Percentiles rank a stretch among this genome's conserved stretches.
Evolutionary conservation across 257 asterid genomes (phyloP).

Genomic region (Gentiana macrophylla): DNA sequence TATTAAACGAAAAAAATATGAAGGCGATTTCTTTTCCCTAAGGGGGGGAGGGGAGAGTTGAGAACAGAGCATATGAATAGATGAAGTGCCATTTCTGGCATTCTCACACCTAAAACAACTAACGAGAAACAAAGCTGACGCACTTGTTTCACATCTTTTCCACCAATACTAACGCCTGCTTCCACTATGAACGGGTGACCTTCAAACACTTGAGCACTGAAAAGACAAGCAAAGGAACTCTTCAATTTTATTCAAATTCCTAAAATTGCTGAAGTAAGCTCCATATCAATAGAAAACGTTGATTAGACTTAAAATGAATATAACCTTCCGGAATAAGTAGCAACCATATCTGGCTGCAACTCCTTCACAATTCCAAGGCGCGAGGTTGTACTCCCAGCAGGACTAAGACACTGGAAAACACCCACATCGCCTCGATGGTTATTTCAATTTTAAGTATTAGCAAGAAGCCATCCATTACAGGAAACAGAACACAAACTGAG

Average conservation of each 20-base stretch:
- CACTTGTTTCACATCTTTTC: constrained; percentile 87
- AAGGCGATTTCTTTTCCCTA: too few relatives aligned
- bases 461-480: not conserved
- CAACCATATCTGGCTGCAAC: constrained; percentile 89
- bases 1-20: too few relatives aligned
- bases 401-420: constrained; percentile 73
- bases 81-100: too few relatives aligned
- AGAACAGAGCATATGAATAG: too few relatives aligned
- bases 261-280: not conserved
- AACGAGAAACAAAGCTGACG: constrained; percentile 18
- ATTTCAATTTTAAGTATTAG: not conserved
- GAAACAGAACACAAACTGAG: not conserved
- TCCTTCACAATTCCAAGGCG: constrained; percentile 86
- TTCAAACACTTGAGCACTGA: constrained; percentile 90
- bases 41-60: too few relatives aligned
- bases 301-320: not conserved
- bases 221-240: constrained; percentile 11
- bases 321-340: constrained; percentile 91
- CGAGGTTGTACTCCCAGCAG: constrained; percentile 82
- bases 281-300: too few relatives aligned
- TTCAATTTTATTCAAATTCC: not conserved
- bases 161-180: constrained; percentile 92
- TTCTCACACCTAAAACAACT: not conserved
- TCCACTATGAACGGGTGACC: constrained; percentile 94
- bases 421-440: not conserved